Base-by-base conservation (phyloP, 1,284 basidiomycete genomes). In the Afroboletus lepidellus region DNA sequence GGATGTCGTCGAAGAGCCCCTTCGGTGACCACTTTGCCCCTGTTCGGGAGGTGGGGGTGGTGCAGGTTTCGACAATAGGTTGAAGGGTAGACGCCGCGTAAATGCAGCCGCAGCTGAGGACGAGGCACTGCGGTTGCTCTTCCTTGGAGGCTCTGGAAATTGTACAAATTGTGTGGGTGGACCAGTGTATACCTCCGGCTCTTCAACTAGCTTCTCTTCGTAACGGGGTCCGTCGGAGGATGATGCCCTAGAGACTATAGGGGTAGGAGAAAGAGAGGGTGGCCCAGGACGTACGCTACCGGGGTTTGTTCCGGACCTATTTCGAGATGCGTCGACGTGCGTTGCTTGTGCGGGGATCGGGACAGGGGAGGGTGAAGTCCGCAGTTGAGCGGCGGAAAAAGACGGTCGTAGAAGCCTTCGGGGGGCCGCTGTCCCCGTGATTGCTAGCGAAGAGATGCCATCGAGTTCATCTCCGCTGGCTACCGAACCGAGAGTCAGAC, bases 321-420 rank as follows among this genome's bases (percentile, higher is more conserved):
- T 77, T 58, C 87, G 78, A 42, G 67, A 60, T 42, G 67, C 69
- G 58, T 84, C 84, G 32, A 63, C 66, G 46, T 74, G 77, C 29
- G 70, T 64, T 29, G 67, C 61, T 33, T 66, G 67, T 46, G 61
- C 41, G 27, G 64, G 64, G 53, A 71, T 66, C 1, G 74, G 64
- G 44, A 67, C 60, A 33, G 75, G 65, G 25, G 75, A 69, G 51
- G 75, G 60, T 48, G 74, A 70, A 16, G 74, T 81, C 51, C 87
- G 78, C 33, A 90, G 70, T 59, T 90, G 88, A 5, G 86, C 84
- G 45, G 88, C 87, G 60, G 88, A 90, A 59, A 80, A 77, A 21
- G 87, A 90, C 12, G 88, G 84, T 48, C 88, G 77, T 54, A 90
- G 64, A 53, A 80, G 74, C 61, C 65, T 72, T 38, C 85, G 76